Evolutionary conservation across 495 filamentous ascomycete species (phyloP).

Genomic region (Terfezia claveryi): DNA sequence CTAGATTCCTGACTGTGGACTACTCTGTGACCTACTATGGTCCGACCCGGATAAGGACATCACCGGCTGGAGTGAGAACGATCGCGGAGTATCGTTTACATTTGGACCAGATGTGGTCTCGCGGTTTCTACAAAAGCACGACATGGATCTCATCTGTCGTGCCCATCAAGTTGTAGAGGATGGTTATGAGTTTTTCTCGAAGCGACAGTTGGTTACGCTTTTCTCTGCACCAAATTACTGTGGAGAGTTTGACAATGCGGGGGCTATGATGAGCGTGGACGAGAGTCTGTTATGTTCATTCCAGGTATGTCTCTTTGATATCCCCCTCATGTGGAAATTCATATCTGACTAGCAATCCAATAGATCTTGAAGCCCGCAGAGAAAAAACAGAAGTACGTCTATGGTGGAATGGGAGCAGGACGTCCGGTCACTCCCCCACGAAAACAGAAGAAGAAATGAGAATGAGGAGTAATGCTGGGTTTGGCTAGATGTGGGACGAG

Average conservation of each 20-base stretch:
- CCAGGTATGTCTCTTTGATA: constrained; percentile 44
- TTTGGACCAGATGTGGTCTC: constrained; percentile 98
- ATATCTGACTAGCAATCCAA: not conserved
- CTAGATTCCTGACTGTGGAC: constrained; percentile 94
- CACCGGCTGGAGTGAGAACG: constrained; percentile 99
- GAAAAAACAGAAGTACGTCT: constrained; percentile 99
- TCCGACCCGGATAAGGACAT: constrained; percentile 99
- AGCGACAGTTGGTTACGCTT: constrained; percentile 87
- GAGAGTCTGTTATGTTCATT: constrained; percentile 96
- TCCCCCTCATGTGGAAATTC: not conserved
- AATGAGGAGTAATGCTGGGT: not conserved
- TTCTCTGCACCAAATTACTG: constrained; percentile 99
- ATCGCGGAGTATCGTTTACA: constrained; percentile 94
- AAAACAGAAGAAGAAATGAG: constrained; percentile 64
- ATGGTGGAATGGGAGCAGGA: constrained; percentile 68
- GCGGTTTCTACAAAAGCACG: constrained; percentile 95
- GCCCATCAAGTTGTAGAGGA: constrained; percentile 98
- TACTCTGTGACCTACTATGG: constrained; percentile 94
- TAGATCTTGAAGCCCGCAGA: constrained; percentile 98
- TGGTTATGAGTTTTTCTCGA: constrained; percentile 98
- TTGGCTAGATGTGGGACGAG: not conserved
- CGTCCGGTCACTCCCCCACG: constrained; percentile 75
- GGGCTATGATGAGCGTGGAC: constrained; percentile 99
- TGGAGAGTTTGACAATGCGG: constrained; percentile 97
- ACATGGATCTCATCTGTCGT: constrained; percentile 98